Percentiles rank a stretch among this genome's conserved stretches.
phyloP scores from a whole-genome alignment of 1,139 yeast genomes.

The Kodamaea derodonti region DNA sequence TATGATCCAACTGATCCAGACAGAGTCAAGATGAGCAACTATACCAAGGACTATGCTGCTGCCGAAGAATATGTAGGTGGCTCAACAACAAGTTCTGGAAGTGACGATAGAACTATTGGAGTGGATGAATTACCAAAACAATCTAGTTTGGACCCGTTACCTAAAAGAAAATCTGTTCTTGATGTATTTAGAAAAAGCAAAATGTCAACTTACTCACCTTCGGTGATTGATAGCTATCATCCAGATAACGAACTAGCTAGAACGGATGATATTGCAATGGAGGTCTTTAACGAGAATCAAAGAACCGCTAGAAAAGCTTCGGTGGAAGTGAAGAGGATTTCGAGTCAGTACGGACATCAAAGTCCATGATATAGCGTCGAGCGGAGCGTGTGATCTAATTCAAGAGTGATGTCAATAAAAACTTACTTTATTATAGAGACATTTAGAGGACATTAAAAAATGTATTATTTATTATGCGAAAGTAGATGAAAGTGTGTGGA shows the following conservation, averaged over 20 bases:
- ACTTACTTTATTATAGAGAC: too few relatives aligned
- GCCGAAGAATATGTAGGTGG: slow-evolving; percentile 3
- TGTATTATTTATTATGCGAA: too few relatives aligned
- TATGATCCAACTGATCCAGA: slow-evolving; percentile 65
- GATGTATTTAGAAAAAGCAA: slow-evolving; percentile 26
- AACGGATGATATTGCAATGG: slow-evolving; percentile 52
- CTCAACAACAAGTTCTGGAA: slow-evolving; percentile 11
- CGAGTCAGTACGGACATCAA: slow-evolving; percentile 4
- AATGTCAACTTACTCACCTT: slow-evolving; percentile 26
- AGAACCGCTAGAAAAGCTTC: slow-evolving; percentile 23
- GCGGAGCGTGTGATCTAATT: too few relatives aligned
- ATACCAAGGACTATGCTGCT: slow-evolving; percentile 14
- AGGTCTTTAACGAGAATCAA: slow-evolving; percentile 33
- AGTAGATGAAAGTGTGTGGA: too few relatives aligned
- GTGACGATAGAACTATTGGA: slow-evolving; percentile 10
- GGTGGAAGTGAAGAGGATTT: slow-evolving; percentile 18
- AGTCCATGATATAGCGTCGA: too few relatives aligned
- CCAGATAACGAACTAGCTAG: slow-evolving; percentile 13
- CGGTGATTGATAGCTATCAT: slow-evolving; percentile 28
- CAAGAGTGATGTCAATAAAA: too few relatives aligned
- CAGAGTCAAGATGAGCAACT: slow-evolving; percentile 35
- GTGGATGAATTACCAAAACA: slow-evolving; percentile 5
- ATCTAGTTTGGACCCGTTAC: slow-evolving; percentile 1
- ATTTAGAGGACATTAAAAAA: too few relatives aligned
- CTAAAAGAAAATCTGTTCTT: slow-evolving; percentile 21